Evolutionary conservation across 2,329 filamentous ascomycete species (phyloP), one percentile per base, ranked within the genome.

Genomic region (Ophiocordyceps camponoti-rufipedis): DNA sequence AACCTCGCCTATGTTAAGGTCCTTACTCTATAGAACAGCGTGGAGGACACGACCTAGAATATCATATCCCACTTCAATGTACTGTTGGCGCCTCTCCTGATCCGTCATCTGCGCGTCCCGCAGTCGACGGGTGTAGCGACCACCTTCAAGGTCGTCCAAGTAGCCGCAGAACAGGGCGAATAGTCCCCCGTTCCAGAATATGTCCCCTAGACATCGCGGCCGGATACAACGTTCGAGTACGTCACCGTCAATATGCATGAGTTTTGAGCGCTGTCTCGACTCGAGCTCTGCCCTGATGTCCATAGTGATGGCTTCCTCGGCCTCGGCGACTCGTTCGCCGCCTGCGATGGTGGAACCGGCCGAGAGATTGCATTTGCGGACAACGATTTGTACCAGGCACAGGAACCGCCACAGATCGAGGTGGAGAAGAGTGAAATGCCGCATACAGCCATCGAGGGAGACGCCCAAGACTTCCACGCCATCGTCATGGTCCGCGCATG

Each of bases 321-420:
- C 23, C 23, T 5, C 23, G 23, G 23, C 23, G 3, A 3, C 23
- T 23, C 23, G 23, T 23, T 5, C 23, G 23, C 23, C 5, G 23
- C 23, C 23, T 23, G 23, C 23, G 23, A 23, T 23, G 23, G 23
- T 23, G 23, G 23, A 23, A 23, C 23, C 23, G 23, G 23, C 23
- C 23, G 23, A 23, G 23, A 23, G 23, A 23, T 23, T 23, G 23
- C 23, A 3, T 5, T 23, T 23, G 42, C 70, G 58, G 28, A 75
- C 77, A 43, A 93, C 58, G 48, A 82, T 80, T 55, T 93, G 80
- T 1, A 95, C 57, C 50, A 89, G 77, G 47, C 72, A 71, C 5
- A 96, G 67, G 4, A 94, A 66, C 7, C 71, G 69, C 75, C 81
- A 83, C 8, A 80, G 71, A 2, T 72, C 61, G 16, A 71, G 54